Evolutionary conservation across 2,329 filamentous ascomycete genomes (phyloP).

Genomic region (Aspergillus calidoustus): DNA sequence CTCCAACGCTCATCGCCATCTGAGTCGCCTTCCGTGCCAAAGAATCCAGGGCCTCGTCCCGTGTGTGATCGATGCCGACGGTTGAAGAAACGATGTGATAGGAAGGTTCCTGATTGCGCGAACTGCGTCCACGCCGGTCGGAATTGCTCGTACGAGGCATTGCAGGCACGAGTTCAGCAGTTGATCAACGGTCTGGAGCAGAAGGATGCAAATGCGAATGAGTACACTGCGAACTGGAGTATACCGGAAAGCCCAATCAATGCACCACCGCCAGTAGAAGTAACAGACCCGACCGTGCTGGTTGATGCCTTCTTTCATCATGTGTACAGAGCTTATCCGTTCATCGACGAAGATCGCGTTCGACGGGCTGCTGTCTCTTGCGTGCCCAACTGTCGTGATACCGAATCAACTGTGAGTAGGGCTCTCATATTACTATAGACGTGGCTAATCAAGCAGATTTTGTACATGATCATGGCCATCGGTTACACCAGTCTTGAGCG

Average conservation of each 20-base stretch:
- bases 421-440: not conserved
- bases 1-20: not conserved
- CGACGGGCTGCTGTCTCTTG: not conserved
- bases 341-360: not conserved
- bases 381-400: not conserved
- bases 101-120: not conserved
- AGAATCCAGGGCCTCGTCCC: not conserved
- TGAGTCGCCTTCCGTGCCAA: not conserved
- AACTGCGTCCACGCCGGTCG: not conserved
- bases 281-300: not conserved
- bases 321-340: constrained; percentile 1
- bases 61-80: not conserved
- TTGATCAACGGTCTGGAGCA: not conserved
- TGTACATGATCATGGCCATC: constrained; percentile 10
- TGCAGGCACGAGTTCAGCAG: not conserved
- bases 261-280: not conserved
- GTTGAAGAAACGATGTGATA: not conserved
- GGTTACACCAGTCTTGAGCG: constrained; percentile 7
- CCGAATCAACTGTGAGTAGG: not conserved
- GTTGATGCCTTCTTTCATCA: not conserved
- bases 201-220: not conserved
- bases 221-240: not conserved
- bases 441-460: not conserved
- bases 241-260: not conserved
- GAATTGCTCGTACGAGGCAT: not conserved